Percentiles rank a stretch among this genome's conserved stretches.
Evolutionary conservation across 495 filamentous ascomycete species (phyloP).

Genomic region (Hypoxylon trugodes): DNA sequence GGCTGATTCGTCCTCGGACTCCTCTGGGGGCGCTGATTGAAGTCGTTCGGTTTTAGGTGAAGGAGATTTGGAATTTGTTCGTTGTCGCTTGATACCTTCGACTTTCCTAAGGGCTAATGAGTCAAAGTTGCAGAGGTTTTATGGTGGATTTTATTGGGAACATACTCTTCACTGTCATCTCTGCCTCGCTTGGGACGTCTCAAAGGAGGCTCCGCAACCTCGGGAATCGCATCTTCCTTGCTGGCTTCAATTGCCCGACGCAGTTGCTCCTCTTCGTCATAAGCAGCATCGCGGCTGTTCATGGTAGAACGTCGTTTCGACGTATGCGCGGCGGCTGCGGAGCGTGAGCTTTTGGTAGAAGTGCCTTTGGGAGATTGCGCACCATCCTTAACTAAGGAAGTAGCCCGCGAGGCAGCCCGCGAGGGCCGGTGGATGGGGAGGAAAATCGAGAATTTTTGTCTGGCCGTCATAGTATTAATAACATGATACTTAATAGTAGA

Average conservation of each 20-base stretch:
- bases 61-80: constrained; percentile 77
- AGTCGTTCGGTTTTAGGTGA: constrained; percentile 62
- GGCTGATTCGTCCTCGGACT: constrained; percentile 75
- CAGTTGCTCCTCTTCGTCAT: constrained; percentile 92
- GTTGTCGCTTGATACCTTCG: constrained; percentile 68
- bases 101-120: constrained; percentile 50
- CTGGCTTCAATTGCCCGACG: constrained; percentile 93
- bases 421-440: constrained; percentile 60
- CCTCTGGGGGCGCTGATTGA: constrained; percentile 58
- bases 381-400: constrained; percentile 66
- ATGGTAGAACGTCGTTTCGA: constrained; percentile 93
- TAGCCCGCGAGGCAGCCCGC: constrained; percentile 59
- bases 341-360: constrained; percentile 56
- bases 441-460: constrained; percentile 65
- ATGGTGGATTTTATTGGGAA: not conserved
- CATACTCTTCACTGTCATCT: constrained; percentile 94
- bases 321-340: constrained; percentile 56
- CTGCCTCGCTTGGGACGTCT: constrained; percentile 82
- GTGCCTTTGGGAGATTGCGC: constrained; percentile 59
- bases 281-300: constrained; percentile 95
- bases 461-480: constrained; percentile 50
- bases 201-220: constrained; percentile 57
- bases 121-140: not conserved
- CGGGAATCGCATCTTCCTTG: constrained; percentile 70
- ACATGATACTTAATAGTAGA: too few species aligned